Evolutionary conservation across 139 green algal species (phyloP).

Genomic region (Raphidocelis subcapitata): DNA sequence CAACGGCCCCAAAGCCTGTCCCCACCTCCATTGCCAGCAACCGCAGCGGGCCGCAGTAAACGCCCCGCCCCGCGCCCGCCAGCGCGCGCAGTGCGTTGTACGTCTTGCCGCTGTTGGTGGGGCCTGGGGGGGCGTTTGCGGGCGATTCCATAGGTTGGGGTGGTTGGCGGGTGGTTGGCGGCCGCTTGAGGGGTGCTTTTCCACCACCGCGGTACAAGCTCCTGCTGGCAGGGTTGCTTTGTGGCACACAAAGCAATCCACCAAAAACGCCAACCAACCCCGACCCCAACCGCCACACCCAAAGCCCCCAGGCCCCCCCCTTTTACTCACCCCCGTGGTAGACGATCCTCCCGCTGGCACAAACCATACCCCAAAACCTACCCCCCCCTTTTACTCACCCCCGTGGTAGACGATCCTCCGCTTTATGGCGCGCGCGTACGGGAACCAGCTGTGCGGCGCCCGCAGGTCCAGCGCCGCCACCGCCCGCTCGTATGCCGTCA

Average conservation of each 20-base stretch:
- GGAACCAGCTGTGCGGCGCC: slow-evolving; percentile 78
- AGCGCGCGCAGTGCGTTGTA: slow-evolving; percentile 80
- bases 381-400: slow-evolving; percentile 14
- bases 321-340: slow-evolving; percentile 74
- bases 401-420: slow-evolving; percentile 89
- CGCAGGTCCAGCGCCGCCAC: slow-evolving; percentile 37
- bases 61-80: slow-evolving; percentile 55
- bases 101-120: slow-evolving; percentile 98
- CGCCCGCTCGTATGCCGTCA: slow-evolving; percentile 36
- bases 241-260: background rate
- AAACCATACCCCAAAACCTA: background rate
- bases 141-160: too few species aligned
- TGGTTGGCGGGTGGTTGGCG: too few species aligned
- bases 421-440: slow-evolving; percentile 73
- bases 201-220: background rate
- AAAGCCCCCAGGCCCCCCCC: too few species aligned
- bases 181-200: too few species aligned
- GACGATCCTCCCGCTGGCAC: slow-evolving; percentile 49
- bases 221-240: background rate
- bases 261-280: background rate
- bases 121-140: slow-evolving; percentile 44
- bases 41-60: slow-evolving; percentile 94
- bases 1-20: too few species aligned
- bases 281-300: too few species aligned
- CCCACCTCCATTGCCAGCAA: slow-evolving; percentile 97